Evolutionary conservation across 805 yeast genomes (phyloP), one percentile per base, ranked within the genome.

Genomic region (Ogataea naganishii): DNA sequence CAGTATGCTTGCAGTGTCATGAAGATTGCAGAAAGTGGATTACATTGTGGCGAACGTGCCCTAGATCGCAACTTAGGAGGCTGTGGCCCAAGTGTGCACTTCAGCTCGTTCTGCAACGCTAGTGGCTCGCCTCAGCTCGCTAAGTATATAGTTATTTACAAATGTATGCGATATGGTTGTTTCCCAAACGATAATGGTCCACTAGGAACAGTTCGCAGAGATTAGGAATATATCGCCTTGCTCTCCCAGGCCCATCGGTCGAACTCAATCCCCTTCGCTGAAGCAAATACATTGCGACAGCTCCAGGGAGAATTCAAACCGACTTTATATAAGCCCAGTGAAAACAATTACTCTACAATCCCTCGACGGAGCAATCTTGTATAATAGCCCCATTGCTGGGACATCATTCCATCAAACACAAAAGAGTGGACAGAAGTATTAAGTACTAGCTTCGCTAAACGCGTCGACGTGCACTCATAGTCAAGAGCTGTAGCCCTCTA

Each of bases 211-310:
- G 74, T 81, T 69, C 95, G 94, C 80, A 88, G 89, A 75, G 96
- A 85, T 71, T 81, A 89, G 97, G 97, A 89, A 89, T 89, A 89
- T 89, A 94, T 89, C 75, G 96, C 94, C 66, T 62, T 78, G 70
- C 58, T 58, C 25, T 15, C 25, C 19, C 14, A 58, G 29, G 35
- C 61, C 71, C 63, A 58, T 60, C 62, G 80, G 68, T 65, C 80
- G 82, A 78, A 75, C 83, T 76, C 73, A 51, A 69, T 63, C 57
- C 45, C 56, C 53, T 48, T 29, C 30, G 43, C 30, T 30, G 35
- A 40, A 47, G 48, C 52, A 46, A 53, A 51, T 56, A 47, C n/a
- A n/a, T n/a, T n/a, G n/a, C n/a, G n/a, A n/a, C n/a, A n/a, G n/a
- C n/a, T n/a, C n/a, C n/a, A n/a, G n/a, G 45, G 65, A 63, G 79